Base-by-base conservation (phyloP, 73 alveolate genomes). In the Halteria grandinella region DNA sequence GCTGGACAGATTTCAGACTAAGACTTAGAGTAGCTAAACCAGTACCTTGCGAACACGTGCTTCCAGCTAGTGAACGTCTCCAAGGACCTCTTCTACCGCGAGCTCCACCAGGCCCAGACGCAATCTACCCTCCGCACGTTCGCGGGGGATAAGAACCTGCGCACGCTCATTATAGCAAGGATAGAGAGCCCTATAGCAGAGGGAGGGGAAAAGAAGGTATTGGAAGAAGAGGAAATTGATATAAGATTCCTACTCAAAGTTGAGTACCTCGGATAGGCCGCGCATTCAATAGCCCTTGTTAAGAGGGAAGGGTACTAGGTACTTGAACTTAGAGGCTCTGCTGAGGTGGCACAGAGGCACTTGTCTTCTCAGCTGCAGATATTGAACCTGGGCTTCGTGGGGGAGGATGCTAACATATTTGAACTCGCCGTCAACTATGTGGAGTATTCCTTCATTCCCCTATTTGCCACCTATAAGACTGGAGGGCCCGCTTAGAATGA, bases 391-490 rank as follows among this genome's bases (percentile, higher is more conserved):
- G 97, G 97, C 17, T 90, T 47, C 76, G 57, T 73, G 37, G 97
- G 87, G 32, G 91, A 74, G 40, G 88, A 86, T 31, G 70, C 86
- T 14, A 83, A 87, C 69, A 79, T 90, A 33, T 86, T 90, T 75
- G 81, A 87, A 43, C 55, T 90, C 8, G 80, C 86, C 17, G 77
- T 80, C 32, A 87, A 71, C 55, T 90, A 90, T 40, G 93, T 90
- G 40, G 91, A 90, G 40, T 62, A 90, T 59, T 88, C 93, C 23
- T 78, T 86, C 66, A 58, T 90, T 41, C 97, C 97, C 1, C 87
- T 90, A 18, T 86, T 86, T 62, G 76, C 75, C 18, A 51, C 92
- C 20, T 90, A 80, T 40, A 87, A 87, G 48, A 31, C 85, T 0
- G 76, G 79, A 6, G 40, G 72, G 8, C 36, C 77, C 23, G 50